These are phyloP conservation scores for Epichloe hybrida DNA, from an alignment of 2,329 filamentous ascomycete species.

Conservation along the genomic window DNA sequence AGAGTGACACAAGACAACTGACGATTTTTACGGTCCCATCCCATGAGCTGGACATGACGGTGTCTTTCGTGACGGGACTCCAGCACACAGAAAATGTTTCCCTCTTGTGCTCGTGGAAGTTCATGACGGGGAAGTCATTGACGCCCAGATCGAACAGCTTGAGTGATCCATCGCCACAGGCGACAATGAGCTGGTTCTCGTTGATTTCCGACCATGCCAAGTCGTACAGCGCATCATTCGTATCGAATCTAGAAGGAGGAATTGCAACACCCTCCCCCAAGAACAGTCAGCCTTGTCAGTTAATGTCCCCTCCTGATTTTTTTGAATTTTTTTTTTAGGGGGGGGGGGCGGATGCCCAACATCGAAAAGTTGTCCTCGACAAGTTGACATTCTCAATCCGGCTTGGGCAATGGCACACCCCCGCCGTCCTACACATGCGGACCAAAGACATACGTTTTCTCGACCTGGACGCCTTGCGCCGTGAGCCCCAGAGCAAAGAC, in stretches of 20 bases:
- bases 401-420: too few relatives aligned
- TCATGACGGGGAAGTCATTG: constrained; percentile 74
- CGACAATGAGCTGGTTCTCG: constrained; percentile 83
- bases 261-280: not conserved
- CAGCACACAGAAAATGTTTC: constrained; percentile 89
- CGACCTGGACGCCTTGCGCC: constrained; percentile 65
- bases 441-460: constrained; percentile 52
- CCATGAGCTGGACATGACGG: constrained; percentile 86
- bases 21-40: constrained; percentile 89
- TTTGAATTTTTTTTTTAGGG: too few relatives aligned
- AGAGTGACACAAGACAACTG: constrained; percentile 11
- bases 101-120: constrained; percentile 84
- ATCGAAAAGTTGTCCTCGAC: too few relatives aligned
- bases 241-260: constrained; percentile 60
- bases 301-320: too few relatives aligned
- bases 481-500: constrained; percentile 76
- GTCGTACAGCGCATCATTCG: constrained; percentile 93
- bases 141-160: constrained; percentile 85
- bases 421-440: too few relatives aligned
- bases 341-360: too few relatives aligned
- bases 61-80: constrained; percentile 84
- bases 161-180: constrained; percentile 84
- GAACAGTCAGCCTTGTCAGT: not conserved
- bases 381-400: too few relatives aligned
- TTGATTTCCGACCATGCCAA: constrained; percentile 91